Evolutionary conservation across 2,329 filamentous ascomycete species (phyloP), one percentile per base, ranked within the genome.

Genomic region (Cladorrhinum sp.): DNA sequence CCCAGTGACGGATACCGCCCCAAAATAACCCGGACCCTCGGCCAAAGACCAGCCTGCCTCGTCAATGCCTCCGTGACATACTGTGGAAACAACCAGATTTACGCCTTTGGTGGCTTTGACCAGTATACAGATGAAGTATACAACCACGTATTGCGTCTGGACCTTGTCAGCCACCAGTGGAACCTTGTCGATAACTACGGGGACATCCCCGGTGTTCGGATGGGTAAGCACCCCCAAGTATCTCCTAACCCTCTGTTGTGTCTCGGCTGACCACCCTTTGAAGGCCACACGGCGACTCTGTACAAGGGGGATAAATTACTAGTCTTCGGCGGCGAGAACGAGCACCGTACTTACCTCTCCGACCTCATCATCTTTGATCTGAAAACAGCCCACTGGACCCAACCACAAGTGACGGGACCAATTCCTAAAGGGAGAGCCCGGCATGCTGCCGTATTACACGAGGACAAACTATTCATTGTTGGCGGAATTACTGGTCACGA

Each of bases 1-100:
- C 82, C 82, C 62, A 81, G 81, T 59, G 92, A 96, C 72, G 87
- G 86, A 65, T 96, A 96, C 75, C 88, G 89, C 55, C 94, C 94
- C 36, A 90, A 88, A 73, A 90, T 96, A 63, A 94, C 85, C 39
- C 87, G 88, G 69, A 91, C 89, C 12, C 80, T 90, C 54, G 90
- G 90, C 52, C 87, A 91, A 76, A 86, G 93, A 67, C 95, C 95
- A 39, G 93, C 95, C 36, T 98, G 94, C 72, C 82, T 99, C 55
- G 94, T 99, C 67, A 99, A 99, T 80, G 95, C 95, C 57, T 98
- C 95, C 0, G 94, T 98, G 63, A 99, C 95, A n/a, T 97, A 96
- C 74, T 96, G 95, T 71, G 93, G 93, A 62, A 95, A 96, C 77
- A 95, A 98, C 73, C 88, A 95, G 75, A 98, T 99, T 69, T 98